These are phyloP conservation scores for Pseudophaeomoniella oleicola DNA, from an alignment of 2,329 filamentous ascomycete genomes.

Conservation along the genomic window DNA sequence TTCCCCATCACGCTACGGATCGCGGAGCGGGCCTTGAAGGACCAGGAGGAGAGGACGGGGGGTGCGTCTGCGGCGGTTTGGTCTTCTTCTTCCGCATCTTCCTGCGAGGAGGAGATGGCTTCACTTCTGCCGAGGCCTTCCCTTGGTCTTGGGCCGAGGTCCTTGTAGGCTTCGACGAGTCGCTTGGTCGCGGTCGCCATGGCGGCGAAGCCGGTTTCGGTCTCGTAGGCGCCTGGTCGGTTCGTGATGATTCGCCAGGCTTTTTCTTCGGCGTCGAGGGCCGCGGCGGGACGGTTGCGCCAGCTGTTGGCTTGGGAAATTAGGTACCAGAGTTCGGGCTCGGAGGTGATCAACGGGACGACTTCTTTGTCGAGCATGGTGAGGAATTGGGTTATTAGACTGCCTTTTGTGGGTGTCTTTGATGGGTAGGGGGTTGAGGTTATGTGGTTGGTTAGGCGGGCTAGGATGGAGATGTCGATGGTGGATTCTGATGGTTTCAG, in stretches of 20 bases:
- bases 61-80: constrained; percentile 33
- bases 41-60: constrained; percentile 66
- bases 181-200: constrained; percentile 69
- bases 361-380: constrained; percentile 61
- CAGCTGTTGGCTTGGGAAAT: constrained; percentile 60
- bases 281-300: constrained; percentile 53
- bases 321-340: constrained; percentile 62
- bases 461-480: constrained; percentile 60
- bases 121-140: constrained; percentile 24
- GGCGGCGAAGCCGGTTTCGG: constrained; percentile 51
- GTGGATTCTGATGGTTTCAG: constrained; percentile 65
- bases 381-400: constrained; percentile 35
- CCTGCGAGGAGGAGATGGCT: constrained; percentile 10
- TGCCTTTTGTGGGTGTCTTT: constrained; percentile 38
- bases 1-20: constrained; percentile 71
- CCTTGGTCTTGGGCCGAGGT: constrained; percentile 48
- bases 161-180: constrained; percentile 71
- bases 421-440: constrained; percentile 27
- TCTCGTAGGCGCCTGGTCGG: constrained; percentile 34
- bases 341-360: constrained; percentile 69
- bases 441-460: constrained; percentile 56
- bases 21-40: constrained; percentile 73
- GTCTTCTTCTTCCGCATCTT: constrained; percentile 21
- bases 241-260: constrained; percentile 64
- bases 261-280: constrained; percentile 75